Conservation (phyloP, 331 rosid genomes). For the Saraca asoca region DNA sequence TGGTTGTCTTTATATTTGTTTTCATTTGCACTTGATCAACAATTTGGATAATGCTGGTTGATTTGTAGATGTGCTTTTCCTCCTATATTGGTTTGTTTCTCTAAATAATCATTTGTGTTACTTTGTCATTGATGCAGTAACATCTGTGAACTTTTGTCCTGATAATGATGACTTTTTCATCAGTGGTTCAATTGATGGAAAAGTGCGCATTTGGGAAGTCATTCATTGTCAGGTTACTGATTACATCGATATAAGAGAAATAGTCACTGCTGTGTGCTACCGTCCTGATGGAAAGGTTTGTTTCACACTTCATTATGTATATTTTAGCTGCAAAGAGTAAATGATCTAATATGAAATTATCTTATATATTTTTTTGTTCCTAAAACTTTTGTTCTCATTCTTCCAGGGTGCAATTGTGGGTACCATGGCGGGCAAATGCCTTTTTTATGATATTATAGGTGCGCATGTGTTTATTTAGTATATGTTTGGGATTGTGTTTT, state of each 20-base stretch:
- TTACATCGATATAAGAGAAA: slow-evolving; percentile 71
- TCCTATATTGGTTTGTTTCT: slow-evolving; percentile 10
- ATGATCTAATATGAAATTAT: neutral
- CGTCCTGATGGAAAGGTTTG: slow-evolving; percentile 66
- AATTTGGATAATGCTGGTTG: slow-evolving; percentile 27
- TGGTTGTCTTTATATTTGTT: neutral
- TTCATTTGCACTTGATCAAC: neutral
- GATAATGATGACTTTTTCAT: slow-evolving; percentile 63
- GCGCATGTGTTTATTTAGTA: slow-evolving; percentile 26
- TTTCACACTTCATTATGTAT: slow-evolving; percentile 8
- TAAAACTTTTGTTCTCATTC: slow-evolving; percentile 25
- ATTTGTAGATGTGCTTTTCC: slow-evolving; percentile 15
- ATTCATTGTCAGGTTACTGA: slow-evolving; percentile 63
- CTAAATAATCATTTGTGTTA: slow-evolving; percentile 9
- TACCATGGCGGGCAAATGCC: slow-evolving; percentile 66
- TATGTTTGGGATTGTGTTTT: slow-evolving; percentile 15
- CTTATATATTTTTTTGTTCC: neutral
- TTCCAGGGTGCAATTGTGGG: slow-evolving; percentile 75
- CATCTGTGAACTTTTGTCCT: slow-evolving; percentile 71
- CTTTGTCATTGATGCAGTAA: slow-evolving; percentile 56
- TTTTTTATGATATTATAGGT: slow-evolving; percentile 57
- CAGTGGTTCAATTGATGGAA: slow-evolving; percentile 85
- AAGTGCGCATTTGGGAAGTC: slow-evolving; percentile 83
- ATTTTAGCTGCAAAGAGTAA: neutral
- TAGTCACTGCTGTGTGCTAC: slow-evolving; percentile 75